phyloP scores from a whole-genome alignment of 2,329 filamentous ascomycete genomes.

The Botryotinia globosa region DNA sequence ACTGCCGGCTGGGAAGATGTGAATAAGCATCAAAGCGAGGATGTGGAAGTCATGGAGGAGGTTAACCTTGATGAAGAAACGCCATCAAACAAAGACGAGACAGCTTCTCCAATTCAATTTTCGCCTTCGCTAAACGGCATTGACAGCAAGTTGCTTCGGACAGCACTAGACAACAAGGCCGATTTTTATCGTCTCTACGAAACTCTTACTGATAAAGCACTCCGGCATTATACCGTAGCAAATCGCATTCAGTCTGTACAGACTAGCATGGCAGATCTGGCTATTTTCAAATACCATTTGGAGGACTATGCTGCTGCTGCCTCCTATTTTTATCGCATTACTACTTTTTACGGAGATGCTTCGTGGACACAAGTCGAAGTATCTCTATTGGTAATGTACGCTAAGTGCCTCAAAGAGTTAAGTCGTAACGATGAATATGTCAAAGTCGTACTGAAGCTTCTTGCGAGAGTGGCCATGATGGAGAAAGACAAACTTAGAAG shows the following conservation, averaged over 20 bases:
- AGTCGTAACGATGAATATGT: slow-evolving; percentile 77
- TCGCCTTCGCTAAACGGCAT: slow-evolving; percentile 45
- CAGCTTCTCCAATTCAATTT: not conserved
- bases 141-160: slow-evolving; percentile 55
- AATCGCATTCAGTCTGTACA: slow-evolving; percentile 76
- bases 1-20: slow-evolving; percentile 69
- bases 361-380: slow-evolving; percentile 79
- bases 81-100: not conserved
- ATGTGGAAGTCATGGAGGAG: slow-evolving; percentile 51
- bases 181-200: slow-evolving; percentile 68
- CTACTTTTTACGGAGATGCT: slow-evolving; percentile 73
- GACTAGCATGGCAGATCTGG: slow-evolving; percentile 77
- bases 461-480: slow-evolving; percentile 62
- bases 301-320: slow-evolving; percentile 72
- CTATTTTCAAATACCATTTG: slow-evolving; percentile 75
- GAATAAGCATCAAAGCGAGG: slow-evolving; percentile 43
- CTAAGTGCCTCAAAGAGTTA: slow-evolving; percentile 75
- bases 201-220: slow-evolving; percentile 77
- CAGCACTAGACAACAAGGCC: slow-evolving; percentile 58
- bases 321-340: slow-evolving; percentile 73
- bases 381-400: slow-evolving; percentile 82
- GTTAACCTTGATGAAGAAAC: slow-evolving; percentile 48
- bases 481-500: slow-evolving; percentile 49
- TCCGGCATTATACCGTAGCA: slow-evolving; percentile 79
- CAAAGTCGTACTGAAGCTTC: slow-evolving; percentile 68